phyloP scores from a whole-genome alignment of 2,329 filamentous ascomycete genomes.

The Aureobasidium sp. region DNA sequence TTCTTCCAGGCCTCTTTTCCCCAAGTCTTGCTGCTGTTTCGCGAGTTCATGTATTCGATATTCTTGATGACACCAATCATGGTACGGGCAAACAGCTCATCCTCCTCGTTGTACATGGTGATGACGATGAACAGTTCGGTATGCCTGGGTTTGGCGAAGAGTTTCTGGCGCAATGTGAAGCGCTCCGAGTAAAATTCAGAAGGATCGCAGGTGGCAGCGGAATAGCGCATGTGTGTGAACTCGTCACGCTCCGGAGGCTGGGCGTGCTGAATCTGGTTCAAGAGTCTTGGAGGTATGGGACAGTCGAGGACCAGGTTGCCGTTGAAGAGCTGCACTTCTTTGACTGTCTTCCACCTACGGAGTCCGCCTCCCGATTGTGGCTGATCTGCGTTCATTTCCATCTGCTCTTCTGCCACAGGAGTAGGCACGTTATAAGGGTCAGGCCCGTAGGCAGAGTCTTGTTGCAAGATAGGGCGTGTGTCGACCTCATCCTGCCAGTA shows the following conservation, averaged over 20 bases:
- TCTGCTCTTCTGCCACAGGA: slow-evolving; percentile 34
- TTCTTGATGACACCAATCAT: slow-evolving; percentile 99
- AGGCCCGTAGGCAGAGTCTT: slow-evolving; percentile 53
- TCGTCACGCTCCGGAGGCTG: slow-evolving; percentile 75
- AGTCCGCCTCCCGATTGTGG: slow-evolving; percentile 52
- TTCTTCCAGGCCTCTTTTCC: slow-evolving; percentile 99
- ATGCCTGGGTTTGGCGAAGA: slow-evolving; percentile 86
- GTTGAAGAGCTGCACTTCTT: slow-evolving; percentile 93
- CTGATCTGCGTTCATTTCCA: slow-evolving; percentile 33
- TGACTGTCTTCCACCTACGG: slow-evolving; percentile 94
- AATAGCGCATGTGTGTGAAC: slow-evolving; percentile 84
- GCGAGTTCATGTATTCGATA: slow-evolving; percentile 94
- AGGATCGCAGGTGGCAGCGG: slow-evolving; percentile 89
- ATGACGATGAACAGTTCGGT: slow-evolving; percentile 95
- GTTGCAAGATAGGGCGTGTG: slow-evolving; percentile 65
- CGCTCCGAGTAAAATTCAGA: slow-evolving; percentile 78
- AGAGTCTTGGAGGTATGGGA: slow-evolving; percentile 78
- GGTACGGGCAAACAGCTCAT: slow-evolving; percentile 87
- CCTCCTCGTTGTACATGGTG: slow-evolving; percentile 99
- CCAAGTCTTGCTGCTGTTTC: slow-evolving; percentile 93
- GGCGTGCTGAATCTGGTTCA: slow-evolving; percentile 82
- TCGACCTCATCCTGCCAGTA: slow-evolving; percentile 62
- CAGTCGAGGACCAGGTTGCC: slow-evolving; percentile 96
- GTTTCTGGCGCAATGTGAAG: slow-evolving; percentile 82
- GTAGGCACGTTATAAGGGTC: slow-evolving; percentile 41